Conservation (phyloP, 2,329 filamentous ascomycete genomes). For the Alternaria panax region DNA sequence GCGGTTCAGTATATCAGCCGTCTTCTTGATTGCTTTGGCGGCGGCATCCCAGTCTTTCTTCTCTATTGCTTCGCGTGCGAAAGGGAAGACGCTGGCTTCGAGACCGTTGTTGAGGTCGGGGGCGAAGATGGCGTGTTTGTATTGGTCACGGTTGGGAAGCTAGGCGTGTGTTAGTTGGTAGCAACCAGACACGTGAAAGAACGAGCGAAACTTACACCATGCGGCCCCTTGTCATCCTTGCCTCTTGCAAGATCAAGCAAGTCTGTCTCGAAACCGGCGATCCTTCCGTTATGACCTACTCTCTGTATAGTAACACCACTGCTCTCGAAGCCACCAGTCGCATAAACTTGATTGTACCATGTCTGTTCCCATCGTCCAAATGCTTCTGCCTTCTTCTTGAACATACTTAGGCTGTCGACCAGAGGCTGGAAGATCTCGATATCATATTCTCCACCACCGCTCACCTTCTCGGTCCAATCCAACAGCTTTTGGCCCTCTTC, state of each 20-base stretch:
- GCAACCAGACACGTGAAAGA: background rate
- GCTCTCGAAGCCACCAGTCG: slow-evolving; percentile 77
- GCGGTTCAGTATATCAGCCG: slow-evolving; percentile 69
- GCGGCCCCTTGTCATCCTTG: slow-evolving; percentile 37
- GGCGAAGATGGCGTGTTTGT: slow-evolving; percentile 90
- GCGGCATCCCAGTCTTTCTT: slow-evolving; percentile 73
- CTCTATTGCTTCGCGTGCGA: slow-evolving; percentile 82
- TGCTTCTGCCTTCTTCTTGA: slow-evolving; percentile 66
- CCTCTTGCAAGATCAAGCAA: slow-evolving; percentile 78
- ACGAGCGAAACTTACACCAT: slow-evolving; percentile 68
- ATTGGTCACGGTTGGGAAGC: slow-evolving; percentile 86
- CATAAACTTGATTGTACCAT: slow-evolving; percentile 78
- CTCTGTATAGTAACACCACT: slow-evolving; percentile 71
- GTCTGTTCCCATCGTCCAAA: slow-evolving; percentile 79
- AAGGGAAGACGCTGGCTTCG: slow-evolving; percentile 74
- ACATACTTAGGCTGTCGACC: slow-evolving; percentile 66
- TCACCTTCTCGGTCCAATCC: slow-evolving; percentile 67
- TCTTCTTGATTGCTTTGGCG: slow-evolving; percentile 73
- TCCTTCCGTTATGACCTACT: slow-evolving; percentile 78
- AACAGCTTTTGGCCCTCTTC: slow-evolving; percentile 71
- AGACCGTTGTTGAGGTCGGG: slow-evolving; percentile 79
- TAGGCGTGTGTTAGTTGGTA: slow-evolving; percentile 9
- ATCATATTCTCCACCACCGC: slow-evolving; percentile 37
- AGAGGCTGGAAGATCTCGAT: slow-evolving; percentile 66
- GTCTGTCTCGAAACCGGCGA: slow-evolving; percentile 82